phyloP scores from a whole-genome alignment of 495 filamentous ascomycete genomes.

The Daldinia bambusicola region DNA sequence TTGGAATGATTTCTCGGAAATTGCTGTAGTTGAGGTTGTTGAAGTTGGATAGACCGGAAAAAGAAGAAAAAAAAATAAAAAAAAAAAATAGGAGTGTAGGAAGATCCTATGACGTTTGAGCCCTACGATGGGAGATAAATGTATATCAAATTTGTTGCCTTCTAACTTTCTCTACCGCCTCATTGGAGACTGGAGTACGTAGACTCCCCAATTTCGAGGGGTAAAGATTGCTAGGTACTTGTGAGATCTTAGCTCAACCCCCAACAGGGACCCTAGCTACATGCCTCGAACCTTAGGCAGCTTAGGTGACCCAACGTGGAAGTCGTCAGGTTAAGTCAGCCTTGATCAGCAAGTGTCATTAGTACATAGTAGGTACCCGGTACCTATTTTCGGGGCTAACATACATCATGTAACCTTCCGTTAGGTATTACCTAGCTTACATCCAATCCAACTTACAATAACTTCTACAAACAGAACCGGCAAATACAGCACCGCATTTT shows the following conservation, averaged over 20 bases:
- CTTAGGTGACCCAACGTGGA: too few species aligned
- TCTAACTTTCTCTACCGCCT: constrained; percentile 24
- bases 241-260: neutral
- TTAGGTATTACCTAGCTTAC: too few species aligned
- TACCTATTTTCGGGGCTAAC: constrained; percentile 26
- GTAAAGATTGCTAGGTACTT: constrained; percentile 2
- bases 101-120: constrained; percentile 38
- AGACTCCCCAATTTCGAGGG: too few species aligned
- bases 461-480: constrained; percentile 16
- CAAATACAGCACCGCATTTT: constrained; percentile 5
- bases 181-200: constrained; percentile 25
- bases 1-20: constrained; percentile 13
- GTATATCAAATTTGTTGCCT: constrained; percentile 26
- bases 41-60: constrained; percentile 32
- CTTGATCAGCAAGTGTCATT: constrained; percentile 20
- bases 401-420: too few species aligned
- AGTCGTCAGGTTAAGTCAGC: constrained; percentile 15
- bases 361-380: too few species aligned
- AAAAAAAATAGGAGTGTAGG: constrained; percentile 12
- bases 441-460: constrained; percentile 16
- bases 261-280: too few species aligned
- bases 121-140: constrained; percentile 29
- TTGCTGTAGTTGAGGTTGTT: constrained; percentile 21
- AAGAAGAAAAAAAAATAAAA: constrained; percentile 15
- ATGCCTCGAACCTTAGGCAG: too few species aligned